Evolutionary conservation across 2,329 filamentous ascomycete genomes (phyloP).

Genomic region (Neodidymelliopsis sp.): DNA sequence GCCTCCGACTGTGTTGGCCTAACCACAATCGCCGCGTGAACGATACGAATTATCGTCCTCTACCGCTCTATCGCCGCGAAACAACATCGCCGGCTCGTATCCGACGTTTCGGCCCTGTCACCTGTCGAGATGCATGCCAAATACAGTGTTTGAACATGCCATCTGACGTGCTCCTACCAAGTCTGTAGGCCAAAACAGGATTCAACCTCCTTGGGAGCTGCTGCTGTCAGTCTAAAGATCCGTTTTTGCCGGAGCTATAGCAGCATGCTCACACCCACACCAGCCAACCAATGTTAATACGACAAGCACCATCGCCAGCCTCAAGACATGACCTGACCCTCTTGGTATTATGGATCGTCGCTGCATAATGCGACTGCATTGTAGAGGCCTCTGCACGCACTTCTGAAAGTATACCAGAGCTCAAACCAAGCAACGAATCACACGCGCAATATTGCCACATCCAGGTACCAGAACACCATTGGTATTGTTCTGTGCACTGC

Average conservation of each 20-base stretch:
- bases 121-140: neutral
- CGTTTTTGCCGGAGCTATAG: neutral
- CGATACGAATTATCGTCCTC: neutral
- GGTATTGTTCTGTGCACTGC: neutral
- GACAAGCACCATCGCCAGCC: constrained; percentile 5
- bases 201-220: neutral
- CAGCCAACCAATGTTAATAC: constrained; percentile 1
- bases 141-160: neutral
- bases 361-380: constrained; percentile 3
- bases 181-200: neutral
- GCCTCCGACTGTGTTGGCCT: neutral
- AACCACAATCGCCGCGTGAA: constrained; percentile 7
- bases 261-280: neutral
- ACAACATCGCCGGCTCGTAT: neutral
- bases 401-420: too few relatives aligned
- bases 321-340: neutral
- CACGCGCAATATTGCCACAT: neutral
- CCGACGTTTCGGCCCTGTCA: neutral
- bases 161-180: neutral
- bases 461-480: too few relatives aligned
- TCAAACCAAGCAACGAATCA: too few relatives aligned
- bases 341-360: constrained; percentile 10
- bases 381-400: neutral
- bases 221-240: neutral
- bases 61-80: neutral